These are phyloP conservation scores for Hysterangium stoloniferum DNA, from an alignment of 768 basidiomycete genomes.

Conservation along the genomic window DNA sequence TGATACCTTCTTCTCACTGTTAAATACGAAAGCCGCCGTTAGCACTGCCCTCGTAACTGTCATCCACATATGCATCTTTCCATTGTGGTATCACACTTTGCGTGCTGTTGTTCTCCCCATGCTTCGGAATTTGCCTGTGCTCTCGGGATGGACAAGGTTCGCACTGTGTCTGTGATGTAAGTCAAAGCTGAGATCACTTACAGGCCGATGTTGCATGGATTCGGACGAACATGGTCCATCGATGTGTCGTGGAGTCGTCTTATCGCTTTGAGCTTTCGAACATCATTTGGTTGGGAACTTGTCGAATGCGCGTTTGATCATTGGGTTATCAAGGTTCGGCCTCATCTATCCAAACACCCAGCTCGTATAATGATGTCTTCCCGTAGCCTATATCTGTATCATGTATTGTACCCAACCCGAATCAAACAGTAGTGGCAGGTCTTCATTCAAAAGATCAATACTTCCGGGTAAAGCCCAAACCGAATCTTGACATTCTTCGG, in stretches of 20 bases:
- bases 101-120: constrained; percentile 1
- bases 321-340: constrained; percentile 47
- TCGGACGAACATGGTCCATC: background rate
- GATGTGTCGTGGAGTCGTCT: constrained; percentile 32
- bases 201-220: background rate
- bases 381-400: constrained; percentile 42
- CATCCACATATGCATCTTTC: constrained; percentile 2
- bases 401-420: constrained; percentile 39
- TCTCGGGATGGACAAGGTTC: constrained; percentile 6
- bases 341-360: background rate
- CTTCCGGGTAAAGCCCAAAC: constrained; percentile 24
- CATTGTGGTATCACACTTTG: constrained; percentile 3
- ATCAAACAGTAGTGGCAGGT: constrained; percentile 55
- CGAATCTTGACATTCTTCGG: background rate
- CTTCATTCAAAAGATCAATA: constrained; percentile 42
- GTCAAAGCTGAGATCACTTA: background rate
- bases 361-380: background rate
- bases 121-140: constrained; percentile 2
- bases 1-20: background rate
- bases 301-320: constrained; percentile 53
- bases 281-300: constrained; percentile 55
- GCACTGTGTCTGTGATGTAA: background rate
- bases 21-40: constrained; percentile 1
- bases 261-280: constrained; percentile 47
- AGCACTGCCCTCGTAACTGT: constrained; percentile 4